Conservation (phyloP, 2,329 filamentous ascomycete species). For the Xenoacremonium recifei region DNA sequence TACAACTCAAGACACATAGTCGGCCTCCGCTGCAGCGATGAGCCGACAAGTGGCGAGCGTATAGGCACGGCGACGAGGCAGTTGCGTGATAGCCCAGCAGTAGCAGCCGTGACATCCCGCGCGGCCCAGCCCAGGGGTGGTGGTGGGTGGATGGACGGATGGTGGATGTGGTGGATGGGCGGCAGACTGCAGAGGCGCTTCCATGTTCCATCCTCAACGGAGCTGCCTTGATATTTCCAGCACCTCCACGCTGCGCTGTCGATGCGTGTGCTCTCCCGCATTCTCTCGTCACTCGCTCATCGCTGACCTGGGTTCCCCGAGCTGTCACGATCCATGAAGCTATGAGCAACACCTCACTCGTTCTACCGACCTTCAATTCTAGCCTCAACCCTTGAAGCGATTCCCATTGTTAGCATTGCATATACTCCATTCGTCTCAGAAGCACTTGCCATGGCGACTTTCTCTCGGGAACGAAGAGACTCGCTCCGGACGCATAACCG, state of each 20-base stretch:
- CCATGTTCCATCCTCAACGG: no score
- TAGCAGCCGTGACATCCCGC: constrained; percentile 10
- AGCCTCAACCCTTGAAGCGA: not conserved
- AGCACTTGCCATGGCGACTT: constrained; percentile 21
- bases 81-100: constrained; percentile 9
- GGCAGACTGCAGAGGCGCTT: no score
- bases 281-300: not conserved
- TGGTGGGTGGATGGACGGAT: no score
- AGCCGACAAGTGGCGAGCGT: constrained; percentile 28
- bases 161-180: no score
- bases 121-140: no score
- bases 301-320: not conserved
- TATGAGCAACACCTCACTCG: not conserved
- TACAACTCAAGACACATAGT: constrained; percentile 28
- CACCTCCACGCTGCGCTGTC: not conserved
- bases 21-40: constrained; percentile 27
- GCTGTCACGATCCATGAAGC: not conserved
- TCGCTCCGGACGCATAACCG: constrained; percentile 21
- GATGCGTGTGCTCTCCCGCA: not conserved
- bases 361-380: not conserved
- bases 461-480: constrained; percentile 23
- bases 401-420: not conserved
- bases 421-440: no score
- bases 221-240: constrained; percentile 12
- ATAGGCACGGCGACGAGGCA: constrained; percentile 4